These are phyloP conservation scores for Ophiostoma quercus DNA, from an alignment of 2,329 filamentous ascomycete species.

Conservation along the genomic window DNA sequence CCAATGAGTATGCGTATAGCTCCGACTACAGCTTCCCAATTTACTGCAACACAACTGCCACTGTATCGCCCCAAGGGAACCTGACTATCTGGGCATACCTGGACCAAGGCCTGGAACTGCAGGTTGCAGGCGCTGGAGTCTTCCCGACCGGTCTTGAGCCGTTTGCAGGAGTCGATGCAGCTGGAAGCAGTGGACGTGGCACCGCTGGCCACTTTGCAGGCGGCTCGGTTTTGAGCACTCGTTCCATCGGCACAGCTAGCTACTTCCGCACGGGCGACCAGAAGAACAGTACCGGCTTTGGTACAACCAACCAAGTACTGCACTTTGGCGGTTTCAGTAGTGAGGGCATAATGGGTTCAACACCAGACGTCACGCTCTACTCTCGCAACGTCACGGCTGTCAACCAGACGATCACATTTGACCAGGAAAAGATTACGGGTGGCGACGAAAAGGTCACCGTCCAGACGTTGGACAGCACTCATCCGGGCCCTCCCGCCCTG, in stretches of 20 bases:
- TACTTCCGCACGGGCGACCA: slow-evolving; percentile 47
- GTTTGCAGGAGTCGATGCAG: slow-evolving; percentile 38
- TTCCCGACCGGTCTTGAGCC: slow-evolving; percentile 58
- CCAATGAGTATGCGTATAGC: slow-evolving; percentile 31
- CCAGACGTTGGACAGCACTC: background rate
- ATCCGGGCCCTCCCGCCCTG: background rate
- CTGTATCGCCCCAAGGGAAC: slow-evolving; percentile 40
- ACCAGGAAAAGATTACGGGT: slow-evolving; percentile 25
- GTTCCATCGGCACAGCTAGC: slow-evolving; percentile 52
- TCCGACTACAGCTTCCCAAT: slow-evolving; percentile 56
- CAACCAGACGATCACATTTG: slow-evolving; percentile 48
- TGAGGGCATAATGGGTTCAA: slow-evolving; percentile 27
- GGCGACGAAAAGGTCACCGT: background rate
- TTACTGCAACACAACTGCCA: slow-evolving; percentile 49
- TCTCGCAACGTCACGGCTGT: slow-evolving; percentile 50
- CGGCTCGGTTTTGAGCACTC: slow-evolving; percentile 45
- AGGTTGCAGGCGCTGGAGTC: slow-evolving; percentile 38
- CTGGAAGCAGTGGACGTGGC: background rate
- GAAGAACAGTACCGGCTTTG: slow-evolving; percentile 46
- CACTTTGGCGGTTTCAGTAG: slow-evolving; percentile 44
- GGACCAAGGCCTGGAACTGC: slow-evolving; percentile 40
- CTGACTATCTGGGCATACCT: slow-evolving; percentile 43
- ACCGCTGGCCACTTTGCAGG: slow-evolving; percentile 21
- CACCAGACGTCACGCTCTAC: slow-evolving; percentile 46
- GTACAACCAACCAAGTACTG: slow-evolving; percentile 54